These are phyloP conservation scores for Tuber aestivum DNA, from an alignment of 495 filamentous ascomycete genomes.

Conservation along the genomic window DNA sequence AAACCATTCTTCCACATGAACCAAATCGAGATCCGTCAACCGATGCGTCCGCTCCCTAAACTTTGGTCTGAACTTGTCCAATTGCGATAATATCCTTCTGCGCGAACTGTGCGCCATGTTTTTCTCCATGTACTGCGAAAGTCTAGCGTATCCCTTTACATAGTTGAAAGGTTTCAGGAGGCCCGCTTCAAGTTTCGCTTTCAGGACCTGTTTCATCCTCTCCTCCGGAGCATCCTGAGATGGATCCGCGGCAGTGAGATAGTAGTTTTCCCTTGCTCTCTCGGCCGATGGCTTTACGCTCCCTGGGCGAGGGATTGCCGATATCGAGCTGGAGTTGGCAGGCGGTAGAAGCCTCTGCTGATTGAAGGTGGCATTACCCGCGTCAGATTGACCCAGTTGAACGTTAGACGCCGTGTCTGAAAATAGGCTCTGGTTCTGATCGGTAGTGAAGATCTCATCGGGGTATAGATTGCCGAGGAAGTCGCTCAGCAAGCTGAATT, in stretches of 20 bases:
- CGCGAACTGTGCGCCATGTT: slow-evolving; percentile 73
- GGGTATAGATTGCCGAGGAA: slow-evolving; percentile 71
- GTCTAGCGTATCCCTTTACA: slow-evolving; percentile 84
- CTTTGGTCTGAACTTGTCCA: slow-evolving; percentile 88
- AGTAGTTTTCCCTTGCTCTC: slow-evolving; percentile 83
- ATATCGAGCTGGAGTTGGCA: slow-evolving; percentile 31
- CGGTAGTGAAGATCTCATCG: slow-evolving; percentile 30
- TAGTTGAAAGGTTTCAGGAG: slow-evolving; percentile 96
- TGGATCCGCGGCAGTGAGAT: slow-evolving; percentile 93
- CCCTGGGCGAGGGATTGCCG: slow-evolving; percentile 55
- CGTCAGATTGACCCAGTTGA: slow-evolving; percentile 26
- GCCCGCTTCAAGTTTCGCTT: slow-evolving; percentile 91
- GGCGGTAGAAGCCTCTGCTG: slow-evolving; percentile 28
- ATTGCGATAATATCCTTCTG: slow-evolving; percentile 79
- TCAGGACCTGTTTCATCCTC: slow-evolving; percentile 88
- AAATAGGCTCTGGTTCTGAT: slow-evolving; percentile 28
- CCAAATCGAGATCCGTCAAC: slow-evolving; percentile 84
- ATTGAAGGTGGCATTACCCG: slow-evolving; percentile 28
- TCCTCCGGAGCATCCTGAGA: slow-evolving; percentile 88
- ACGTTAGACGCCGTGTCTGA: slow-evolving; percentile 20
- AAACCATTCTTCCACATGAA: slow-evolving; percentile 98
- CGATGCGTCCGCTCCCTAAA: slow-evolving; percentile 91
- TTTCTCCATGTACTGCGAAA: slow-evolving; percentile 83
- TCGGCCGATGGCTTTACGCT: slow-evolving; percentile 59
- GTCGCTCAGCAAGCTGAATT: slow-evolving; percentile 93